These are phyloP conservation scores for Neostapfia colusana DNA, from an alignment of 176 grass and related monocot species.

Conservation along the genomic window DNA sequence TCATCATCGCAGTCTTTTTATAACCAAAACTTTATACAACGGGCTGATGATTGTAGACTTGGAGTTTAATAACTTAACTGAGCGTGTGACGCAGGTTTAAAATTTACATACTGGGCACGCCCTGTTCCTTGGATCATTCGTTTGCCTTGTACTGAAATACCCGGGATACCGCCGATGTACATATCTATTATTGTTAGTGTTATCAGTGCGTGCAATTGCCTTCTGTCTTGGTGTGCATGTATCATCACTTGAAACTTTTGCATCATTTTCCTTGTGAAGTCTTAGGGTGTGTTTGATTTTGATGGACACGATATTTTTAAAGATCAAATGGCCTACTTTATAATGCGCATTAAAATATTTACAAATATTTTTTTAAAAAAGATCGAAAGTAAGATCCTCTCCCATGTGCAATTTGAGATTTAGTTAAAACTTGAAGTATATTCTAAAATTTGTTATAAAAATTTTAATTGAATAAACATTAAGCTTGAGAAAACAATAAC, in stretches of 20 bases:
- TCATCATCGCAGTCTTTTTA: not conserved
- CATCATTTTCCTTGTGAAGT: not conserved
- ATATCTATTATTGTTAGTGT: constrained; percentile 28
- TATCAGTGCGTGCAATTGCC: constrained; percentile 1
- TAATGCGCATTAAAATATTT: not conserved
- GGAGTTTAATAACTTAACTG: too few relatives aligned
- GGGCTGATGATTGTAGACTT: constrained; percentile 25
- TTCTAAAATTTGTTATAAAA: not conserved
- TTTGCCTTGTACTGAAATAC: constrained; percentile 20
- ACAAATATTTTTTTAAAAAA: not conserved
- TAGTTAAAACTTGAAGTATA: not conserved
- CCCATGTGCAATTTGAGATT: not conserved
- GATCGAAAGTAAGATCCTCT: not conserved
- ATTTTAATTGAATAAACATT: not conserved
- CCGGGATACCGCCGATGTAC: constrained; percentile 33
- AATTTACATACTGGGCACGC: not conserved
- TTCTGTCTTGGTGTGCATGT: not conserved
- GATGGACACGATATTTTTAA: not conserved
- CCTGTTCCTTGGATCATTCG: not conserved
- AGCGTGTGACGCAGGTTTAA: constrained; percentile 1
- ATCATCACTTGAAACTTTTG: not conserved
- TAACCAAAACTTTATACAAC: constrained; percentile 26
- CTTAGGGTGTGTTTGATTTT: too few relatives aligned
- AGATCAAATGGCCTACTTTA: not conserved
- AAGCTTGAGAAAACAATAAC: not conserved